Evolutionary conservation across 306 rosid genomes (phyloP).

Genomic region (Dryas alaskensis): DNA sequence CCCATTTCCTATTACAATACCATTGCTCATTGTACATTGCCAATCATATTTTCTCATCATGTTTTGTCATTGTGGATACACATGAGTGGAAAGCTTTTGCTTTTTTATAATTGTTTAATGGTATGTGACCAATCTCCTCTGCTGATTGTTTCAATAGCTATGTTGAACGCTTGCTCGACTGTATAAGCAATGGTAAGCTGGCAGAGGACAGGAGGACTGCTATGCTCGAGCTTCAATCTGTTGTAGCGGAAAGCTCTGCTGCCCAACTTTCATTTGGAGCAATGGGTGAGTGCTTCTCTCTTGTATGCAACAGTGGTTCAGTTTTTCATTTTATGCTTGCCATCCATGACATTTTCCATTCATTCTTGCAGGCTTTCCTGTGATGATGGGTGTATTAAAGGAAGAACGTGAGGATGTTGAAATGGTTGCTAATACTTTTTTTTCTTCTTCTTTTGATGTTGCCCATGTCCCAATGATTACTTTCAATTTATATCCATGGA

Average conservation of each 20-base stretch:
- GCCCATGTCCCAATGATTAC: not conserved
- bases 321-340: not conserved
- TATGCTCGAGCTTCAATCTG: slow-evolving; percentile 81
- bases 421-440: slow-evolving; percentile 57
- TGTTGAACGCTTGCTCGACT: slow-evolving; percentile 83
- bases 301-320: slow-evolving; percentile 1
- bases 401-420: slow-evolving; percentile 94
- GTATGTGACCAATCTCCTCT: slow-evolving; percentile 1
- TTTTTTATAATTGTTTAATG: not conserved
- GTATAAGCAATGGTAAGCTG: slow-evolving; percentile 86
- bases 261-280: slow-evolving; percentile 92
- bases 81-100: no score
- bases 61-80: no score
- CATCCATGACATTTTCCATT: slow-evolving; percentile 18
- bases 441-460: not conserved
- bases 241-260: slow-evolving; percentile 69
- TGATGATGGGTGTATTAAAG: slow-evolving; percentile 64
- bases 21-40: not conserved
- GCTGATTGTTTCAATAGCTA: slow-evolving; percentile 46
- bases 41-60: not conserved
- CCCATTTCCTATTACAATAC: not conserved
- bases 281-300: slow-evolving; percentile 59
- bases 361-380: slow-evolving; percentile 70
- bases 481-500: not conserved
- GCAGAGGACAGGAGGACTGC: slow-evolving; percentile 88